phyloP scores from a whole-genome alignment of 2,329 filamentous ascomycete genomes.

The Penicillium brevicompactum region DNA sequence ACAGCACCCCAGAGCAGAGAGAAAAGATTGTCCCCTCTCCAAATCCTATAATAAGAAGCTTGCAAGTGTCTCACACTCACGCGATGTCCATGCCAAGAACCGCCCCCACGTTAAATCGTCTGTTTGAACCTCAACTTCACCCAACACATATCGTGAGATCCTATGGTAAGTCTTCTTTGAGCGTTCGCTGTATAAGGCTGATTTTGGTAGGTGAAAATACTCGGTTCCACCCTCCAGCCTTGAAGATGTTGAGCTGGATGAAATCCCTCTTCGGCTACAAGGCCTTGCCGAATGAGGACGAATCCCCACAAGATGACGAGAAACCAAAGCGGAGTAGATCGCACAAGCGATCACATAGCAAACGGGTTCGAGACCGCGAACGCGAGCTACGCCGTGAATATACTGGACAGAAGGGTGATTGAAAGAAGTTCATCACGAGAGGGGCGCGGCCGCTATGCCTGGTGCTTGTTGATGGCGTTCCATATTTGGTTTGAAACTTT shows the following conservation, averaged over 20 bases:
- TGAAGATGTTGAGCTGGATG: not conserved
- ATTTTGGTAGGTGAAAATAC: too few relatives aligned
- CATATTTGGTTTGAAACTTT: not conserved
- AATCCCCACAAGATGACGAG: not conserved
- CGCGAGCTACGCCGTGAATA: constrained; percentile 1
- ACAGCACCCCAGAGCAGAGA: too few relatives aligned
- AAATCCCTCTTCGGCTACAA: not conserved
- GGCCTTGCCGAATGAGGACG: not conserved
- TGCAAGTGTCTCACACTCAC: not conserved
- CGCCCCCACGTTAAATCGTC: not conserved
- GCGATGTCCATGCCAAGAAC: not conserved
- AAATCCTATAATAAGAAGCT: too few relatives aligned
- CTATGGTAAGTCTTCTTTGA: not conserved
- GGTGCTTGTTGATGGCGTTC: not conserved
- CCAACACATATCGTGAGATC: not conserved
- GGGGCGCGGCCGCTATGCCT: not conserved
- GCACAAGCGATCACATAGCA: constrained; percentile 2
- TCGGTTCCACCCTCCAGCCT: too few relatives aligned
- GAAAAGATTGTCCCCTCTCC: too few relatives aligned
- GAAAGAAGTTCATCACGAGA: not conserved
- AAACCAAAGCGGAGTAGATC: not conserved
- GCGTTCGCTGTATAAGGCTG: not conserved
- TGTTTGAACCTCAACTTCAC: not conserved
- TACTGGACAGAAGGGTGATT: constrained; percentile 6
- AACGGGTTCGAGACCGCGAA: constrained; percentile 1